Evolutionary conservation across 352 stramenopile species (phyloP).

Genomic region (Aphanomyces stellatus): DNA sequence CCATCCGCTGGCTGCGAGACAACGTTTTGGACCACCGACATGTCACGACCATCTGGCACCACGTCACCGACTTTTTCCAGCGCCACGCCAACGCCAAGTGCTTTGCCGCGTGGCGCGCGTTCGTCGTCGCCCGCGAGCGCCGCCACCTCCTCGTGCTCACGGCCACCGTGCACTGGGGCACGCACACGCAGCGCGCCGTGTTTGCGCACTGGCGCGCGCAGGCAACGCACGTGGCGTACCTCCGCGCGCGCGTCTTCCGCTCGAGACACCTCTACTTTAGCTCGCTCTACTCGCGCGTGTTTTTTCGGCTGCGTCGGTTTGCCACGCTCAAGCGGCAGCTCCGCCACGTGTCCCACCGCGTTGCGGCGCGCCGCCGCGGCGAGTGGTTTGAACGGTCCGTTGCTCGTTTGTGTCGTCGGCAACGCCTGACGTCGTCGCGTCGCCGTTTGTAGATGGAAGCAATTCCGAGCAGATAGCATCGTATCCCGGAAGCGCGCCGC

Average conservation of each 20-base stretch:
- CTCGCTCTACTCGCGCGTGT: constrained; percentile 4
- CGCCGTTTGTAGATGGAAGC: background rate
- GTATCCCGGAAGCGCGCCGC: background rate
- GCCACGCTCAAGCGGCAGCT: background rate
- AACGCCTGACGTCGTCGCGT: no score
- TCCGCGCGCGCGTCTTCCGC: background rate
- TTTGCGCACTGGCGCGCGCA: background rate
- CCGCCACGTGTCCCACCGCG: background rate
- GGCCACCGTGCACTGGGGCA: background rate
- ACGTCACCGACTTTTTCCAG: background rate
- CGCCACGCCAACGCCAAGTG: background rate
- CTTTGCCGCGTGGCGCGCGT: background rate
- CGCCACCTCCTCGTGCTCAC: background rate
- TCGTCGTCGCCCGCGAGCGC: background rate
- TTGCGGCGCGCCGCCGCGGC: background rate
- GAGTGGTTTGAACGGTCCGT: constrained; percentile 3
- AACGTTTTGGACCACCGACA: background rate
- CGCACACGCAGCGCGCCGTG: background rate
- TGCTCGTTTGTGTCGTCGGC: no score
- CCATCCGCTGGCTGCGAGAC: background rate
- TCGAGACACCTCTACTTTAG: constrained; percentile 9
- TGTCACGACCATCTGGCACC: background rate
- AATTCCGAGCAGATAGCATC: background rate
- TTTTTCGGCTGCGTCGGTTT: background rate
- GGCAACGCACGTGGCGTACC: background rate